Conservation (phyloP, 2,329 filamentous ascomycete species). For the Didymella pomorum region DNA sequence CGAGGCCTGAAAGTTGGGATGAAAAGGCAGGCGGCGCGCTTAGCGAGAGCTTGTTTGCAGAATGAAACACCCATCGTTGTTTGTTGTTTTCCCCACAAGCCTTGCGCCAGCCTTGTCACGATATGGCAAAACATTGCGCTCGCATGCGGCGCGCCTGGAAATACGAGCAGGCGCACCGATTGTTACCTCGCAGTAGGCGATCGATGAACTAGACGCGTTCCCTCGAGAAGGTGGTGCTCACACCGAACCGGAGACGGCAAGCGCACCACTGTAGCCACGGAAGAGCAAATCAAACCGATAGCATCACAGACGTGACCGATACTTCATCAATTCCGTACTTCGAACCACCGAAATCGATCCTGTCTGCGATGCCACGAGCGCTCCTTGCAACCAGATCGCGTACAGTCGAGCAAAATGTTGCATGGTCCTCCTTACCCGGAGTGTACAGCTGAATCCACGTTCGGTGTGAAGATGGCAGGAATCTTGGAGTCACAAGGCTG, state of each 20-base stretch:
- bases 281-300: background rate
- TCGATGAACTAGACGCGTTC: too few relatives aligned
- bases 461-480: too few relatives aligned
- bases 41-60: constrained; percentile 1
- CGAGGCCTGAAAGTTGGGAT: background rate
- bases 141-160: too few relatives aligned
- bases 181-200: too few relatives aligned
- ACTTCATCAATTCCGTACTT: background rate
- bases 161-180: background rate
- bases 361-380: background rate
- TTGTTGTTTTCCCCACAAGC: background rate
- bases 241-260: background rate
- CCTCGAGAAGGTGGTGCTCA: background rate
- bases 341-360: background rate
- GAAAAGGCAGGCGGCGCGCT: constrained; percentile 1
- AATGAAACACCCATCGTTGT: constrained; percentile 12
- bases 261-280: background rate
- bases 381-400: background rate
- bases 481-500: too few relatives aligned
- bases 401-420: background rate
- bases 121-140: background rate
- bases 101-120: background rate
- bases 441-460: too few relatives aligned
- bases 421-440: too few relatives aligned
- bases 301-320: background rate